These are phyloP conservation scores for Thielaviopsis musarum DNA, from an alignment of 2,329 filamentous ascomycete species.

Conservation along the genomic window DNA sequence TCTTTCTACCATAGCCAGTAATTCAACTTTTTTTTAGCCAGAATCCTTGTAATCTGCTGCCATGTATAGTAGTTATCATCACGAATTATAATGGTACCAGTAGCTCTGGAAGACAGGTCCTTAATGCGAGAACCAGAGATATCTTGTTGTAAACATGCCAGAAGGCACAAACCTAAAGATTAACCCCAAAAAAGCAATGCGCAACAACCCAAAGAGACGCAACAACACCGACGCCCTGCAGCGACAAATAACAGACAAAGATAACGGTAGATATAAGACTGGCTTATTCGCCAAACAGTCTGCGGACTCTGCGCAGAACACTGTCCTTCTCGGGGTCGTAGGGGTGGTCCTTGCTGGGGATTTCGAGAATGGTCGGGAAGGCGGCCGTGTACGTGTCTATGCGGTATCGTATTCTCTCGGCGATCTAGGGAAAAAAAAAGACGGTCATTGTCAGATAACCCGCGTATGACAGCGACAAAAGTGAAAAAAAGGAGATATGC, in stretches of 20 bases:
- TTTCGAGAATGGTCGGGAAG: conserved; percentile 91
- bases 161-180: not conserved
- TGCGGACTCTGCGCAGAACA: conserved; percentile 69
- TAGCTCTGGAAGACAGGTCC: not conserved
- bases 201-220: not conserved
- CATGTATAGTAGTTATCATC: no score
- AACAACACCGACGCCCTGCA: not conserved
- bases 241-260: not conserved
- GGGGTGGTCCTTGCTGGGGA: conserved; percentile 96
- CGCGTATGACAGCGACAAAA: not conserved
- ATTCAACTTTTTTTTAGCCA: not conserved
- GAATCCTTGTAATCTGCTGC: not conserved
- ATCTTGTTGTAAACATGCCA: not conserved
- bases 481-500: conserved; percentile 15
- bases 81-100: not conserved
- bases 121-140: not conserved
- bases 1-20: not conserved
- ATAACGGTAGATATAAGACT: not conserved
- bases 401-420: conserved; percentile 78
- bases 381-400: conserved; percentile 87
- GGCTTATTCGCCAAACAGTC: conserved; percentile 48
- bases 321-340: conserved; percentile 99
- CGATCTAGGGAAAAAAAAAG: conserved; percentile 41
- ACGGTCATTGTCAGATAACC: not conserved
- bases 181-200: not conserved